Conservation (phyloP, 176 grass and related monocot genomes). For the Puya raimondii region DNA sequence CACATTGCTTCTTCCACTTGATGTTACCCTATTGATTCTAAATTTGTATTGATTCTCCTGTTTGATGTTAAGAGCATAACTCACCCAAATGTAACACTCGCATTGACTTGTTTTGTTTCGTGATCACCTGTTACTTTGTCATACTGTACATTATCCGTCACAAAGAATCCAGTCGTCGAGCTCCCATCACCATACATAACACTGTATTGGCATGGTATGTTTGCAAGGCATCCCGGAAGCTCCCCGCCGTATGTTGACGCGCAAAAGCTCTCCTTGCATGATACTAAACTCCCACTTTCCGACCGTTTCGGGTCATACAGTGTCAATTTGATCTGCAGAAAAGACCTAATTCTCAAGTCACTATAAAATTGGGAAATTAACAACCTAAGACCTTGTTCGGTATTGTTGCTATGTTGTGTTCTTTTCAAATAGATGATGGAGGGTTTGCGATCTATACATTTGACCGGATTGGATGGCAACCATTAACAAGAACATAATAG, state of each 20-base stretch:
- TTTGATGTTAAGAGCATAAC: constrained; percentile 4
- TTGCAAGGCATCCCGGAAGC: constrained; percentile 23
- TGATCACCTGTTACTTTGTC: constrained; percentile 56
- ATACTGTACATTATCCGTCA: constrained; percentile 65
- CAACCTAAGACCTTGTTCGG: too few relatives aligned
- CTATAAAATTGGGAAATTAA: too few relatives aligned
- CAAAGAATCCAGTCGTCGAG: constrained; percentile 61
- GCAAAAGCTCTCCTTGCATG: constrained; percentile 66
- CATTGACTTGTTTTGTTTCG: constrained; percentile 44
- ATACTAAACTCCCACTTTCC: constrained; percentile 37
- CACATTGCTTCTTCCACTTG: too few relatives aligned
- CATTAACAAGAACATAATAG: too few relatives aligned
- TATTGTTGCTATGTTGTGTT: too few relatives aligned
- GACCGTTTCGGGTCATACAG: constrained; percentile 76
- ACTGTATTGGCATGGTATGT: constrained; percentile 48
- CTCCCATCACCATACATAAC: constrained; percentile 86
- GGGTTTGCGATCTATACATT: too few relatives aligned
- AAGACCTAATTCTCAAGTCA: neutral
- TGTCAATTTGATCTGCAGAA: constrained; percentile 65
- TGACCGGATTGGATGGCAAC: too few relatives aligned
- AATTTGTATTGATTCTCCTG: too few relatives aligned
- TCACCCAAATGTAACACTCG: constrained; percentile 84
- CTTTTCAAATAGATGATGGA: too few relatives aligned
- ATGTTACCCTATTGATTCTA: too few relatives aligned
- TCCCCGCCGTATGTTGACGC: constrained; percentile 14